phyloP scores from a whole-genome alignment of 257 asterid species.

The Nyctanthes arbortristis region DNA sequence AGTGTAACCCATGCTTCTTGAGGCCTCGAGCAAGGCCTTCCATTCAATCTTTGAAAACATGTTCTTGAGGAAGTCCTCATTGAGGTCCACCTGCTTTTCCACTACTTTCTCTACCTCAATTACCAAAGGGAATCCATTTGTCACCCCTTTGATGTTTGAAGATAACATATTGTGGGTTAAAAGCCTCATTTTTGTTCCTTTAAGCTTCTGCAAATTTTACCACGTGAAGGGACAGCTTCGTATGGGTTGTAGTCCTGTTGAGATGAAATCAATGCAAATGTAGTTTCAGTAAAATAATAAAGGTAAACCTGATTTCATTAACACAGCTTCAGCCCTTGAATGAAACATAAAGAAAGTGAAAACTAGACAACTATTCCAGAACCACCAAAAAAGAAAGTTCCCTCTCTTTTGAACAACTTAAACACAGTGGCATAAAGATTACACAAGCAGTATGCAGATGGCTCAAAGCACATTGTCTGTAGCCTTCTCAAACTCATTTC shows the following conservation, averaged over 20 bases:
- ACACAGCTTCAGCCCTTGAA: background rate
- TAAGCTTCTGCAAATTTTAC: background rate
- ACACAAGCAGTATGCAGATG: background rate
- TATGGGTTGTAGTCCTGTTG: background rate
- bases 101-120: constrained; percentile 66
- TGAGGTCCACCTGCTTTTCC: constrained; percentile 66
- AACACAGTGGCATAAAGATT: too few species aligned
- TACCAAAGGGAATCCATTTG: constrained; percentile 66
- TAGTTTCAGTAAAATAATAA: background rate
- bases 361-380: background rate
- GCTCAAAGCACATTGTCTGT: background rate
- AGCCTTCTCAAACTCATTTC: too few species aligned
- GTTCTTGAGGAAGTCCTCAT: constrained; percentile 67
- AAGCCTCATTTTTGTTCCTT: constrained; percentile 62
- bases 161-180: constrained; percentile 88
- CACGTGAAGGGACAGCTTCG: constrained; percentile 6
- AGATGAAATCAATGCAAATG: background rate
- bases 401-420: too few species aligned
- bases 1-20: constrained; percentile 64
- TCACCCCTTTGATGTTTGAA: constrained; percentile 82
- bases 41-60: constrained; percentile 78
- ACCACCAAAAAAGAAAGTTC: background rate
- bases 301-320: background rate
- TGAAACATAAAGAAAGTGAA: background rate
- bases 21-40: constrained; percentile 73